Evolutionary conservation across 1,284 basidiomycete genomes (phyloP).

Genomic region (Singerocomus inundabilis): DNA sequence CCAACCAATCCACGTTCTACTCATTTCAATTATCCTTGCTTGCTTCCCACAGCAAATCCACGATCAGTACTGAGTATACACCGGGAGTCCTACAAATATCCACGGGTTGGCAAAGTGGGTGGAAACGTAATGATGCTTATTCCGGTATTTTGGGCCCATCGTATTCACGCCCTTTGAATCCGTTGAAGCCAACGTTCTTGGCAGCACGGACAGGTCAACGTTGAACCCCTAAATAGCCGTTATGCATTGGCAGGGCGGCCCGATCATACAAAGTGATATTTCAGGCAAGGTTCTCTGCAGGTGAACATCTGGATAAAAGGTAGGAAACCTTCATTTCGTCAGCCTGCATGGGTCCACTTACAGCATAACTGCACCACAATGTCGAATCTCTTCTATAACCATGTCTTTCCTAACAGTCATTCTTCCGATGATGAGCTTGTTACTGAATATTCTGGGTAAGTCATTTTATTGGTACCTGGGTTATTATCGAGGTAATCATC

Average conservation of each 20-base stretch:
- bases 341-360: not conserved
- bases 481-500: constrained; percentile 1
- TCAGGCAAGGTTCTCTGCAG: not conserved
- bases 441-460: constrained; percentile 8
- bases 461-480: not conserved
- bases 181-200: not conserved
- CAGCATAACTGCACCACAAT: constrained; percentile 2
- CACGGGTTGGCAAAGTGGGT: constrained; percentile 15
- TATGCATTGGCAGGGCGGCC: constrained; percentile 12
- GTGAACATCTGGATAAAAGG: constrained; percentile 16
- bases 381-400: not conserved
- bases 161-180: too few relatives aligned
- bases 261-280: not conserved
- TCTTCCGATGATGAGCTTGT: not conserved
- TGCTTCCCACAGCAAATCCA: not conserved
- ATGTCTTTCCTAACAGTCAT: not conserved
- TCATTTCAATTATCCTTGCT: too few relatives aligned
- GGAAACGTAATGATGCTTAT: not conserved
- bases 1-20: constrained; percentile 5
- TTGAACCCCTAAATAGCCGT: not conserved
- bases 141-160: not conserved
- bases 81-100: too few relatives aligned
- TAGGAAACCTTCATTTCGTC: not conserved
- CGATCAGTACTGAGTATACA: too few relatives aligned
- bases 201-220: not conserved